phyloP scores from a whole-genome alignment of 805 yeast species.

The Ogataea zsoltii region DNA sequence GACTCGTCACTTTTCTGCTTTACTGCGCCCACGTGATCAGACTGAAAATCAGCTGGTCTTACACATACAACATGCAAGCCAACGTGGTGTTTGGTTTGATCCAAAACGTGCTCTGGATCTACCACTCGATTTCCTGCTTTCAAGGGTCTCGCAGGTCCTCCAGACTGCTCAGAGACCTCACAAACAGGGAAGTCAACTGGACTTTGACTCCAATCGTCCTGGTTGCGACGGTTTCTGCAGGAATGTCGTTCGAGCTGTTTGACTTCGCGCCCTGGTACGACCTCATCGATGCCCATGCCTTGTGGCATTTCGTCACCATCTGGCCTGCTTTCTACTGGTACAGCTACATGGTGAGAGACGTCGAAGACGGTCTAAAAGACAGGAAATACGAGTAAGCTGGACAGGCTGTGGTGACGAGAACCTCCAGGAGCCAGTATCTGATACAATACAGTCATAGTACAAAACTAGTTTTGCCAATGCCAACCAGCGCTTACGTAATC shows the following conservation, averaged over 20 bases:
- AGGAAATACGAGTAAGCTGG: conserved; percentile 26
- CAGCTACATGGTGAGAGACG: conserved; percentile 53
- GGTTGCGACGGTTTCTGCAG: conserved; percentile 57
- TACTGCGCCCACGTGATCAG: conserved; percentile 67
- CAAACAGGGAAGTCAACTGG: conserved; percentile 37
- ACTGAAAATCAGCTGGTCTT: conserved; percentile 75
- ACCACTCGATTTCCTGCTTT: conserved; percentile 36
- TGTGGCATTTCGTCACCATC: conserved; percentile 92
- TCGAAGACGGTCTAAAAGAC: conserved; percentile 33
- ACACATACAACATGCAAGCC: conserved; percentile 91
- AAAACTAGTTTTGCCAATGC: too few relatives aligned
- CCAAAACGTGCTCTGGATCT: conserved; percentile 63
- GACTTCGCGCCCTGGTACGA: conserved; percentile 78
- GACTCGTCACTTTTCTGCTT: conserved; percentile 45
- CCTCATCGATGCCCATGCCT: conserved; percentile 84
- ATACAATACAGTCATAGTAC: too few relatives aligned
- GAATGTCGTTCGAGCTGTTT: conserved; percentile 87
- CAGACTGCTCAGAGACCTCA: conserved; percentile 24
- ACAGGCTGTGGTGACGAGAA: too few relatives aligned
- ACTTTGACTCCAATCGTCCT: conserved; percentile 52
- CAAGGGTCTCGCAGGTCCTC: conserved; percentile 18
- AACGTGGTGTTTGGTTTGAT: conserved; percentile 76
- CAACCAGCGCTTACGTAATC: too few relatives aligned
- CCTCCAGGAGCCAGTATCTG: too few relatives aligned
- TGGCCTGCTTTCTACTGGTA: conserved; percentile 79